Evolutionary conservation across 1,139 yeast species (phyloP), one percentile per base, ranked within the genome.

Genomic region (Chernovozyma aurita): DNA sequence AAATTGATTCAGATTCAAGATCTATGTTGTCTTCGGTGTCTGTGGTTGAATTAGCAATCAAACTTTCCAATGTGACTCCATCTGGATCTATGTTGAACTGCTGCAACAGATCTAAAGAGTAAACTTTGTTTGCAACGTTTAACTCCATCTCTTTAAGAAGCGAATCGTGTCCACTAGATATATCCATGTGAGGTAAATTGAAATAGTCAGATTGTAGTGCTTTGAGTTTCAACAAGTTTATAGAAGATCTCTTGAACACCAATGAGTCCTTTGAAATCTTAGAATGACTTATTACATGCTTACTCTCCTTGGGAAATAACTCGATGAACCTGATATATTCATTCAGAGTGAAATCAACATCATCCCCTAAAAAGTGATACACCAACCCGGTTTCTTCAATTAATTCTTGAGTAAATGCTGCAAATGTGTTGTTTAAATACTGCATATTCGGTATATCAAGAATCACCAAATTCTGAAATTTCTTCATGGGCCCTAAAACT

Each of bases 291-390:
- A 90, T 69, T 33, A 80, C 70, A 57, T 87, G 95, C 34, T 68
- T 57, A 20, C 80, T 69, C 2, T 65, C 57, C 0, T 60, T 46
- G 0, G 79, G 78, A 46, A 79, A 78, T 11, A 63, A 64, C n/a
- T 58, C 42, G 37, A 81, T 66, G 43, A 73, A 60, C 3, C 61
- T 48, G 39, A 65, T 47, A 52, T 85, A 82, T 4, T 61, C 59
- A 1, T 57, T 49, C 42, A 67, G 61, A 21, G 62, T 54, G 13
- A 80, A 73, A 17, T 81, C 76, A 1, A 85, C 71, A 4, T 66
- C 73, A 16, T 67, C 71, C n/a, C 85, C 95, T 31, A 90, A 60
- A 41, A 87, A 74, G 56, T 86, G 95, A 54, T 85, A 87, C 2
- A 87, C 83, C 3, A 76, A 57, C 1, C 78, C 76, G 9, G 29